These are phyloP conservation scores for Aspergillus heteromorphus DNA, from an alignment of 495 filamentous ascomycete genomes.

Conservation along the genomic window DNA sequence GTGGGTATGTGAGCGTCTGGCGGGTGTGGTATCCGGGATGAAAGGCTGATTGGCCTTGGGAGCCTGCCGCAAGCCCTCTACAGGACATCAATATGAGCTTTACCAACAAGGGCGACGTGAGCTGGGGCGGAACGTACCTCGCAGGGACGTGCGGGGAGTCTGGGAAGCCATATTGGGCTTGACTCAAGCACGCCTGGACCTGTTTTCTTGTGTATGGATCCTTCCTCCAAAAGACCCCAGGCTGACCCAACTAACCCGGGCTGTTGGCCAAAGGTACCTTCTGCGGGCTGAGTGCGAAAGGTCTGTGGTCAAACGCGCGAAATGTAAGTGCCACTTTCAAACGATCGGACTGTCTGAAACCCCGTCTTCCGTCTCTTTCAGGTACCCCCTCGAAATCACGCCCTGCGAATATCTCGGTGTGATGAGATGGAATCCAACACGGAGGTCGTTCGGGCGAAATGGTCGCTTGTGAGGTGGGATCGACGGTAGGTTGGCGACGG, in stretches of 20 bases:
- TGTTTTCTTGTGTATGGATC: too few species aligned
- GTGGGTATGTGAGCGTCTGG: conserved; percentile 34
- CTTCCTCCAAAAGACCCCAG: neutral
- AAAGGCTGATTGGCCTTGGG: conserved; percentile 45
- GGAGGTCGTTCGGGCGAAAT: neutral
- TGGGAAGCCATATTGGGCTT: conserved; percentile 20
- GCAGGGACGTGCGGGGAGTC: conserved; percentile 24
- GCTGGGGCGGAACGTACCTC: conserved; percentile 16
- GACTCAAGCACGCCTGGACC: neutral
- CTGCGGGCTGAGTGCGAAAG: neutral
- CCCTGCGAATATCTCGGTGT: neutral
- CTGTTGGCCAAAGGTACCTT: neutral
- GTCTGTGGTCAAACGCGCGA: neutral
- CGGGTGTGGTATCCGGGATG: conserved; percentile 39
- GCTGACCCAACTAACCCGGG: neutral
- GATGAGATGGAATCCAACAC: neutral
- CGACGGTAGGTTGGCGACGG: conserved; percentile 1
- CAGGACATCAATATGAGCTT: conserved; percentile 13
- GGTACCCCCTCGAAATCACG: neutral
- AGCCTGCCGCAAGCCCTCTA: conserved; percentile 44
- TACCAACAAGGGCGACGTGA: neutral
- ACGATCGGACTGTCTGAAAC: neutral
- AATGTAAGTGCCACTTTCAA: neutral
- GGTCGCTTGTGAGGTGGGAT: neutral
- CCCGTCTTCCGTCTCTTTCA: neutral